Conservation (phyloP, 306 rosid genomes). For the Clitoria ternatea region DNA sequence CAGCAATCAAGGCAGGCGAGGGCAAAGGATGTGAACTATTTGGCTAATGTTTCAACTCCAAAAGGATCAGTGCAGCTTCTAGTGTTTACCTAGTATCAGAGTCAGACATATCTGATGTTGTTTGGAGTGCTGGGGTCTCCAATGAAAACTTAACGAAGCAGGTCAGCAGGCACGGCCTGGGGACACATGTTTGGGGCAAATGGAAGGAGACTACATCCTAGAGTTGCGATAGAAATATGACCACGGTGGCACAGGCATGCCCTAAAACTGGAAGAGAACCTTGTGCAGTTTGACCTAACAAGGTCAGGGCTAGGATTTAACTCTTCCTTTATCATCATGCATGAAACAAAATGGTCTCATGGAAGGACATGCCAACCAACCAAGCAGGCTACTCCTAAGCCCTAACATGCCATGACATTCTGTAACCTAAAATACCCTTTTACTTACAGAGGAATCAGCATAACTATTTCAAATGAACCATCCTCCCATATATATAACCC, state of each 20-base stretch:
- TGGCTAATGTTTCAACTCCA: neutral
- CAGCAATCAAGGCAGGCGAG: neutral
- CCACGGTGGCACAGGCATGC: neutral
- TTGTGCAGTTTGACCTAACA: slow-evolving; percentile 33
- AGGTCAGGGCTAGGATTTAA: slow-evolving; percentile 37
- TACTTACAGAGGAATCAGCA: neutral
- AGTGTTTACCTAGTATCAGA: slow-evolving; percentile 32
- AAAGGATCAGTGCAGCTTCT: neutral
- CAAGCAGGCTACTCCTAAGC: neutral
- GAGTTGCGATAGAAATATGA: slow-evolving; percentile 26
- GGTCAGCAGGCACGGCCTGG: slow-evolving; percentile 28
- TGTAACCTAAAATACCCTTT: neutral
- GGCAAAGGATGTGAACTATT: neutral
- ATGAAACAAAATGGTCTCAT: neutral
- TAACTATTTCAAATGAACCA: neutral
- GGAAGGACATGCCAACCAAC: neutral
- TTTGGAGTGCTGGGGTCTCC: slow-evolving; percentile 33
- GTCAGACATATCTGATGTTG: neutral
- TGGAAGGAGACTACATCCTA: slow-evolving; percentile 27
- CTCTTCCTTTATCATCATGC: slow-evolving; percentile 15
- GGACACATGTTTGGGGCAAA: slow-evolving; percentile 31
- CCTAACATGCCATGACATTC: neutral
- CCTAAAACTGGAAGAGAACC: slow-evolving; percentile 40
- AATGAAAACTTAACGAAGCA: slow-evolving; percentile 30
- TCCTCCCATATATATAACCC: no score